Percentiles rank a stretch among this genome's conserved stretches.
phyloP scores from a whole-genome alignment of 2,329 filamentous ascomycete genomes.

The Neonectria hederae region DNA sequence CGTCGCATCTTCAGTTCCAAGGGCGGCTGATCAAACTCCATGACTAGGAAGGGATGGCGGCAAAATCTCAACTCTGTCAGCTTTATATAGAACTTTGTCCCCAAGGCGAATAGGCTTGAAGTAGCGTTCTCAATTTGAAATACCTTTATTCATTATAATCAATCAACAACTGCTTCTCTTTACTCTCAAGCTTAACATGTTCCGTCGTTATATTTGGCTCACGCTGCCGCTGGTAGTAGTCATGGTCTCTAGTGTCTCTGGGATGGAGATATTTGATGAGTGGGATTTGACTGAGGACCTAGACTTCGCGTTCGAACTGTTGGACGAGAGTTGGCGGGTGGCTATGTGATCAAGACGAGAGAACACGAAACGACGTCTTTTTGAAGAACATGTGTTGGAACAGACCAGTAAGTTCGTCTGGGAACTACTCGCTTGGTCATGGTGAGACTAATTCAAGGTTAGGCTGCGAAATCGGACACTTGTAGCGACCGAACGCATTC shows the following conservation, averaged over 20 bases:
- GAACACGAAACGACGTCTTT: background rate
- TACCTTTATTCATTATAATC: background rate
- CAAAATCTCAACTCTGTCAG: no score
- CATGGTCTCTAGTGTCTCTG: background rate
- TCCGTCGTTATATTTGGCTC: conserved; percentile 3
- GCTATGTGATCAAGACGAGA: background rate
- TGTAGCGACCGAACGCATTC: no score
- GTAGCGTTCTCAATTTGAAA: background rate
- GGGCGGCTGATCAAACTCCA: background rate
- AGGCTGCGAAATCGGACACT: background rate
- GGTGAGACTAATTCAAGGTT: background rate
- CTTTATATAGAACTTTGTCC: background rate
- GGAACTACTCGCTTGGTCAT: background rate
- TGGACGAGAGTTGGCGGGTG: background rate
- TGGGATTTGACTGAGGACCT: conserved; percentile 21
- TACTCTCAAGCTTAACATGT: background rate
- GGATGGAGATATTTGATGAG: conserved; percentile 16
- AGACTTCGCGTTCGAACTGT: conserved; percentile 17
- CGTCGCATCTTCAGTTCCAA: background rate
- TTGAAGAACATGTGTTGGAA: background rate
- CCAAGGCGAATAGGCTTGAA: no score
- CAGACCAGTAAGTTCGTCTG: background rate
- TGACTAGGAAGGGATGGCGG: background rate
- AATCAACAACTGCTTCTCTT: background rate
- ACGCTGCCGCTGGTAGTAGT: background rate